Evolutionary conservation across 768 basidiomycete genomes (phyloP), one percentile per base, ranked within the genome.

Genomic region (Ramaria rubella): DNA sequence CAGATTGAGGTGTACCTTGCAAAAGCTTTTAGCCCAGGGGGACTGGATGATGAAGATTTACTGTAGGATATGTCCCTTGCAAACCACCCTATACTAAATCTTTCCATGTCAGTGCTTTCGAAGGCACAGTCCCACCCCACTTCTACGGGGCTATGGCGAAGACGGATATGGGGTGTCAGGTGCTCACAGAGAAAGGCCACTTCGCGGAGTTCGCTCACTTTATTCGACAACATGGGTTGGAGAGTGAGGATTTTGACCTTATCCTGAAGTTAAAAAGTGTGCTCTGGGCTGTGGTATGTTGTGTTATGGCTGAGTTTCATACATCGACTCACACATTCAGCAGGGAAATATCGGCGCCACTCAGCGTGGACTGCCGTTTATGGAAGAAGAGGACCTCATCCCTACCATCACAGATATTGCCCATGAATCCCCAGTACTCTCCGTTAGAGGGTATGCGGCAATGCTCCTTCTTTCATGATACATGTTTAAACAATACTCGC

Each of bases 71-170:
- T n/a, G 3, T 21, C 6, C 14, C 29, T 30, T 44, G 26, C 15
- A 15, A 49, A 15, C 44, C 26, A 23, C 27, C 11, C 3, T 21
- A 24, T 34, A 50, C 48, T 61, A 29, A 55, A n/a, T n/a, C n/a
- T 60, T 27, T 27, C 44, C 54, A 34, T 4, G 21, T 9, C 21
- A 87, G 85, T n/a, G 78, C 80, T 19, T 90, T 89, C 57, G 93
- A 94, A 52, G 88, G 87, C 12, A 85, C 86, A 11, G 90, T 93
- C 12, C 96, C 95, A 2, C 84, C 89, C 1, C 94, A 99, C 69
- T 98, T 99, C 70, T 95, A 97, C 64, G 95, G 95, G 21, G 95
- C 97, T 70, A 90, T 98, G 81, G 87, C 94, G 45, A 97, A 96
- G 70, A 98, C 96, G 3, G 88, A 90, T 55, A 85, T 94, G 49